Base-by-base conservation (phyloP, 768 basidiomycete species). In the Rhodotorula graminis region DNA sequence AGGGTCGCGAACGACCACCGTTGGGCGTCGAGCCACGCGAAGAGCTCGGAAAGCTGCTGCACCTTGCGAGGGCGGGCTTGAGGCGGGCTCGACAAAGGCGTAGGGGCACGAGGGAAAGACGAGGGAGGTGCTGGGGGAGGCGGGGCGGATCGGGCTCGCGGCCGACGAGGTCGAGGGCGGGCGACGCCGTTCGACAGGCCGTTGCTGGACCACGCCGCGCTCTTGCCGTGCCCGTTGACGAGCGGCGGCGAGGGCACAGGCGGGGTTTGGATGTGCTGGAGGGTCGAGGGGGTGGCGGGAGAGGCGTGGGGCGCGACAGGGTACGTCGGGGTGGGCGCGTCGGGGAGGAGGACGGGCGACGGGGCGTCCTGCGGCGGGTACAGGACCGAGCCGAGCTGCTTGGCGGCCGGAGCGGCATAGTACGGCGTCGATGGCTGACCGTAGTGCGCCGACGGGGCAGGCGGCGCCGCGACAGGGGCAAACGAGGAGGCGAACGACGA, bases 1-100 rank as follows among this genome's bases (percentile, higher is more conserved):
- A 72, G 62, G 16, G 40, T 29, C n/a, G 66, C 64, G 33, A 72
- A 50, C 42, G 63, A 59, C 71, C 71, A 72, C 19, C 71, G 61
- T 31, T 60, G 55, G 23, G 53, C 63, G 52, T 72, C 71, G 47
- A 72, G 53, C 71, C 66, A 72, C 0, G 21, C 19, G n/a, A 72
- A 72, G 56, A 72, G 57, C 18, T 15, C 12, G 29, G 52, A n/a
- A 23, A 72, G 56, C 46, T 47, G 52, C 23, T 27, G 50, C 23
- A 25, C 50, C 12, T 52, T 52, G 23, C 23, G 23, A 12, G 50
- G 50, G 23, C 23, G 23, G 50, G 25, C 50, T 37, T 9, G 37
- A 37, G 23, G 50, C 50, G 25, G 50, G 25, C 23, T 37, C 37
- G 50, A 21, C 18, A n/a, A n/a, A n/a, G 9, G 21, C 21, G 49